A percentile compares a stretch with the other conserved stretches of the same genome.
These are phyloP conservation scores for Tuber magnatum DNA, from an alignment of 495 filamentous ascomycete genomes.

Conservation along the genomic window DNA sequence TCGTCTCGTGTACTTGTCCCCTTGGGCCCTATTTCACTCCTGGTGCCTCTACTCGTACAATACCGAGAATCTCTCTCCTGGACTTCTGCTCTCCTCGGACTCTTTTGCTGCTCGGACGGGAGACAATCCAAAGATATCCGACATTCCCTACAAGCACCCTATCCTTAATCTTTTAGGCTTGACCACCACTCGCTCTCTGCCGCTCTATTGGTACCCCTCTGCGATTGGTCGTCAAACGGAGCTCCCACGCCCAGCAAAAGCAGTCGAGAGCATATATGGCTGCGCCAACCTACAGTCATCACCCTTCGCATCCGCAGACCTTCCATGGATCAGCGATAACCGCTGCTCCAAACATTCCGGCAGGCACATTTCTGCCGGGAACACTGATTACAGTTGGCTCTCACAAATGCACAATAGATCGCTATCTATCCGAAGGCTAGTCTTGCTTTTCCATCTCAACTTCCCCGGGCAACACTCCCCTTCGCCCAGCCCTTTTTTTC, in stretches of 20 bases:
- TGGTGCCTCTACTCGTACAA: not conserved
- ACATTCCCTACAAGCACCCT: not conserved
- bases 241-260: constrained; percentile 10
- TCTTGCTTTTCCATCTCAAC: constrained; percentile 15
- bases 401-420: constrained; percentile 92
- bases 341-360: constrained; percentile 54
- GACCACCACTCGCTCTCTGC: constrained; percentile 21
- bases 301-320: constrained; percentile 36
- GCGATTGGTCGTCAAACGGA: constrained; percentile 33
- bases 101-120: constrained; percentile 18
- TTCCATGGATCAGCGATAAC: constrained; percentile 42
- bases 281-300: constrained; percentile 40
- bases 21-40: not conserved
- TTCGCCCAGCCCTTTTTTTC: constrained; percentile 7
- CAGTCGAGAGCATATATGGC: constrained; percentile 36
- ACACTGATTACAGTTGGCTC: constrained; percentile 93
- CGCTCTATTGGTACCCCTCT: constrained; percentile 15
- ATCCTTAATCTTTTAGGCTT: constrained; percentile 13
- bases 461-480: not conserved
- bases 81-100: constrained; percentile 10
- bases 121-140: constrained; percentile 4
- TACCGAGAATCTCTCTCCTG: not conserved
- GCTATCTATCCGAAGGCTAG: constrained; percentile 83
- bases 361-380: constrained; percentile 83
- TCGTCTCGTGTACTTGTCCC: constrained; percentile 1